These are phyloP conservation scores for Postia placenta DNA, from an alignment of 768 basidiomycete species.

Conservation along the genomic window DNA sequence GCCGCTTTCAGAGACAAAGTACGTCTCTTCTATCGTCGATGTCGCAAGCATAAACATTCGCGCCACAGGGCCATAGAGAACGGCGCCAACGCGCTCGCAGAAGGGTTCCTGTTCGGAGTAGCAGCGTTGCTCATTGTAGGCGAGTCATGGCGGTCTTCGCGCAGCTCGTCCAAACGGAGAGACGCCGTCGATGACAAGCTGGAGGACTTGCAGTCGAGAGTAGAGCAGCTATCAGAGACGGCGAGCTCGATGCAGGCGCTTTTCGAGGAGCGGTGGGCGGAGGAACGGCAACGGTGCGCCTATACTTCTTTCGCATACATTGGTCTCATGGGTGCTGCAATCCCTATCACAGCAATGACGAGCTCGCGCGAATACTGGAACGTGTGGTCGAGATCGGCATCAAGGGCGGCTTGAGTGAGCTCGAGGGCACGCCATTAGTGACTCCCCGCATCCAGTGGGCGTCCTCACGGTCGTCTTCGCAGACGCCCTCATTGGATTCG, in stretches of 20 bases:
- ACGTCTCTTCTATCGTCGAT: constrained; percentile 16
- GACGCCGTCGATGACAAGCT: constrained; percentile 68
- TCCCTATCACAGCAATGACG: constrained; percentile 45
- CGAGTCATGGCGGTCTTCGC: constrained; percentile 70
- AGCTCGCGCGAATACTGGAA: constrained; percentile 59
- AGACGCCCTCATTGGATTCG: neutral
- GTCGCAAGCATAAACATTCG: neutral
- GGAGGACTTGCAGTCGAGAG: constrained; percentile 43
- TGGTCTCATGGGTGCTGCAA: neutral
- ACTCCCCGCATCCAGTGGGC: constrained; percentile 36
- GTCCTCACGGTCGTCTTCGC: neutral
- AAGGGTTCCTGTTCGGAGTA: constrained; percentile 78
- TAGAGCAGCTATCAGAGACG: constrained; percentile 40
- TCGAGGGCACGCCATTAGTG: constrained; percentile 52
- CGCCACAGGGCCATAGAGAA: constrained; percentile 69
- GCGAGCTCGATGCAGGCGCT: constrained; percentile 34
- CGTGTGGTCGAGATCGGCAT: constrained; percentile 65
- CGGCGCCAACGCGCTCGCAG: constrained; percentile 78
- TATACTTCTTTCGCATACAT: neutral
- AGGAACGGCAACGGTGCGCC: constrained; percentile 39
- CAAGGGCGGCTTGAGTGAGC: constrained; percentile 58
- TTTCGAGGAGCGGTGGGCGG: constrained; percentile 39
- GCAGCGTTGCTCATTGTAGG: constrained; percentile 69
- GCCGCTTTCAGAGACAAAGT: constrained; percentile 75
- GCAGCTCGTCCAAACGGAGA: constrained; percentile 63